These are phyloP conservation scores for Penicillium hordei DNA, from an alignment of 2,329 filamentous ascomycete species.

Conservation along the genomic window DNA sequence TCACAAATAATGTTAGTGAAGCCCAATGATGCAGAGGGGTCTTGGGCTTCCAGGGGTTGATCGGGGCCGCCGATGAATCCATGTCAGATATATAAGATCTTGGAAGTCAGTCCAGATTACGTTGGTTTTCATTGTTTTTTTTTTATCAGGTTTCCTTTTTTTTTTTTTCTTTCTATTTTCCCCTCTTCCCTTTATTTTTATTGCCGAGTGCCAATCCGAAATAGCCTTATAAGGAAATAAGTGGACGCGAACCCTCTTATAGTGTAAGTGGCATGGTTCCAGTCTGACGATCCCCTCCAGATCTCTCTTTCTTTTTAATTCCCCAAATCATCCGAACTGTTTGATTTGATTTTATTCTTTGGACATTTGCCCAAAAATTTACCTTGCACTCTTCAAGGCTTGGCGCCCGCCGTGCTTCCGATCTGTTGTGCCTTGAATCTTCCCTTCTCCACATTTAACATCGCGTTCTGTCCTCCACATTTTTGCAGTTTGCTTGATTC, in stretches of 20 bases:
- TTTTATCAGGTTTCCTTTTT: too few relatives aligned
- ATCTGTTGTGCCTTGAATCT: constrained; percentile 21
- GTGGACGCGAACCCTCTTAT: background rate
- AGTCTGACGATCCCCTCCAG: background rate
- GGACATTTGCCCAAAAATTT: background rate
- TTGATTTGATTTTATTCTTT: background rate
- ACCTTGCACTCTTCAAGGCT: constrained; percentile 10
- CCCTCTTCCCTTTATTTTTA: background rate
- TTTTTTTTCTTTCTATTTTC: background rate
- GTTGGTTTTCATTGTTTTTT: background rate
- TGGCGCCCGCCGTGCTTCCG: constrained; percentile 23
- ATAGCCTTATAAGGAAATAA: constrained; percentile 12
- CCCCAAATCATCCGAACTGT: background rate
- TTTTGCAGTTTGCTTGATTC: constrained; percentile 11
- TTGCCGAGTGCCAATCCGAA: background rate
- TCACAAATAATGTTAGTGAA: background rate
- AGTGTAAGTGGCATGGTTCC: constrained; percentile 13
- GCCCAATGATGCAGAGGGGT: constrained; percentile 1
- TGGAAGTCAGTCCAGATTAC: background rate
- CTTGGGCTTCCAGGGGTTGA: constrained; percentile 3
- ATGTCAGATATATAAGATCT: constrained; percentile 20
- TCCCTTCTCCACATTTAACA: constrained; percentile 24
- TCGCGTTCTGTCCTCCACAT: constrained; percentile 8
- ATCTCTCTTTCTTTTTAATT: background rate
- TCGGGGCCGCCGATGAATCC: constrained; percentile 13